A percentile compares a stretch with the other conserved stretches of the same genome.
Evolutionary conservation across 176 grass and related monocot species (phyloP).

Genomic region (Avena atlantica): DNA sequence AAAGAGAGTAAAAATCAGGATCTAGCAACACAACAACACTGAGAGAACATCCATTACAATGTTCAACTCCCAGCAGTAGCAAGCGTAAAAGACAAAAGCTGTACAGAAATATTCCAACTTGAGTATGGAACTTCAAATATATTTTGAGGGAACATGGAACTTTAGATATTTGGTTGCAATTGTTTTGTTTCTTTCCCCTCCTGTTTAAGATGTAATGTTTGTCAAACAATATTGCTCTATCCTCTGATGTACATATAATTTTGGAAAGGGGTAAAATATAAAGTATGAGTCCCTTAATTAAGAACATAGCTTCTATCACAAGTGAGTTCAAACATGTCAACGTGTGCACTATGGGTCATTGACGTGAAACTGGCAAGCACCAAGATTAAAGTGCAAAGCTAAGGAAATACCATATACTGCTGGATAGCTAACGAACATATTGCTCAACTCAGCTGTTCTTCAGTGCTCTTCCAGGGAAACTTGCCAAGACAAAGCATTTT

Average conservation of each 20-base stretch:
- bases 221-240: neutral
- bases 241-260: slow-evolving; percentile 12
- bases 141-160: neutral
- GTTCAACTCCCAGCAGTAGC: neutral
- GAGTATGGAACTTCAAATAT: too few relatives aligned
- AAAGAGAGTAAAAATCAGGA: slow-evolving; percentile 2
- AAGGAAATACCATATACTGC: neutral
- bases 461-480: neutral
- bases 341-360: neutral
- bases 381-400: slow-evolving; percentile 8
- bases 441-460: neutral
- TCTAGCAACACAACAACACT: slow-evolving; percentile 7
- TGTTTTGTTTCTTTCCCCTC: neutral
- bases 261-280: neutral
- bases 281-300: neutral
- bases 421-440: neutral
- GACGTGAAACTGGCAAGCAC: slow-evolving; percentile 8
- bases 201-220: slow-evolving; percentile 5
- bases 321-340: neutral
- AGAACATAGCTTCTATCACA: neutral
- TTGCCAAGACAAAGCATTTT: slow-evolving; percentile 21
- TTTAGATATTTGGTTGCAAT: neutral
- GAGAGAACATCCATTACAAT: neutral
- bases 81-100: neutral
- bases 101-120: slow-evolving; percentile 23